Evolutionary conservation across 306 rosid species (phyloP).

Genomic region (Vigna mungo): DNA sequence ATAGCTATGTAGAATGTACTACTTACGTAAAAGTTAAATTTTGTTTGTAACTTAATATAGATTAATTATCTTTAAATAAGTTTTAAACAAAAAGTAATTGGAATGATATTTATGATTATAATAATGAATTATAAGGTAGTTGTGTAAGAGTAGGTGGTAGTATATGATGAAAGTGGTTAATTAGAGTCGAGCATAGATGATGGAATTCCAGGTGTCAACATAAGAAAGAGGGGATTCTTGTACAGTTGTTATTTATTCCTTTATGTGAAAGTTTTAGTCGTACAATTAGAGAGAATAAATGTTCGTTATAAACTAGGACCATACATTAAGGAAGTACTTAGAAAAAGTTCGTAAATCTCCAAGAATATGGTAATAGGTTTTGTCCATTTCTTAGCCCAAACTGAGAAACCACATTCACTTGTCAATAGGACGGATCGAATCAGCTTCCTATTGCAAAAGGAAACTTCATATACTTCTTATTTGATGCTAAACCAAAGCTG

Average conservation of each 20-base stretch:
- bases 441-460: conserved; percentile 3
- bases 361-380: not conserved
- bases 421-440: conserved; percentile 1
- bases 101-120: too few species aligned
- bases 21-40: too few species aligned
- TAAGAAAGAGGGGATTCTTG: not conserved
- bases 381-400: not conserved
- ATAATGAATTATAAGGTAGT: too few species aligned
- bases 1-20: too few species aligned
- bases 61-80: too few species aligned
- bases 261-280: not conserved
- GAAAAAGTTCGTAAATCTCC: not conserved
- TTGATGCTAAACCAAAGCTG: not conserved
- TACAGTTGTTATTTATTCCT: not conserved
- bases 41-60: too few species aligned
- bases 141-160: too few species aligned
- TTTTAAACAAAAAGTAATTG: too few species aligned
- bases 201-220: conserved; percentile 2
- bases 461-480: not conserved
- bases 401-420: not conserved
- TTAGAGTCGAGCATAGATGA: not conserved
- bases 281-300: not conserved
- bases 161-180: not conserved
- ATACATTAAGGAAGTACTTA: conserved; percentile 1
- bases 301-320: not conserved